These are phyloP conservation scores for Metschnikowia picachoensis DNA, from an alignment of 805 yeast species.

Conservation along the genomic window DNA sequence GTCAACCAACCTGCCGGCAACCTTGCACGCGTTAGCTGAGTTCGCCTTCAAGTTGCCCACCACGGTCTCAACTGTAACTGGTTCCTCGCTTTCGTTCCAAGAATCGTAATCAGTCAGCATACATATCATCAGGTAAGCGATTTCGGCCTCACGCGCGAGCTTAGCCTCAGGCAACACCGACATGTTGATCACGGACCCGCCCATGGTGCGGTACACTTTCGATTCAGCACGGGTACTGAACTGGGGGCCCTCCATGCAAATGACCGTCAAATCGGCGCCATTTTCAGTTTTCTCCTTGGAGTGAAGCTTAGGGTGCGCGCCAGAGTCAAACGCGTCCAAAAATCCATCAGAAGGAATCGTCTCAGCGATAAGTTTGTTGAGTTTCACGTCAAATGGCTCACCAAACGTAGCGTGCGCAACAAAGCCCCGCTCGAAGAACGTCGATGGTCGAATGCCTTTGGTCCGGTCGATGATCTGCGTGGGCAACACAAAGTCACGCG, in stretches of 20 bases:
- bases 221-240: conserved; percentile 97
- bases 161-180: conserved; percentile 96
- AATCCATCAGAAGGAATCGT: conserved; percentile 40
- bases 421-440: conserved; percentile 87
- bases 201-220: conserved; percentile 76
- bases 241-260: conserved; percentile 99
- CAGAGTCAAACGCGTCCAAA: conserved; percentile 48
- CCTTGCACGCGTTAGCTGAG: conserved; percentile 74
- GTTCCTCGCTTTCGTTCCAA: conserved; percentile 93
- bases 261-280: conserved; percentile 71
- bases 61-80: conserved; percentile 97
- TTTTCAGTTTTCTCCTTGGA: conserved; percentile 53
- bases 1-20: conserved; percentile 68
- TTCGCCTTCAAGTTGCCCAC: conserved; percentile 88
- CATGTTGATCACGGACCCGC: conserved; percentile 96
- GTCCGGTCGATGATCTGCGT: conserved; percentile 96
- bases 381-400: conserved; percentile 83
- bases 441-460: conserved; percentile 86
- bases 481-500: conserved; percentile 96
- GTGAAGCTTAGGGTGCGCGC: conserved; percentile 49
- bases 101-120: conserved; percentile 99
- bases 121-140: conserved; percentile 95
- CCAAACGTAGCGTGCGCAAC: conserved; percentile 98
- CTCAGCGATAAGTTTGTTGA: conserved; percentile 63
- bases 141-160: conserved; percentile 95